These are phyloP conservation scores for Diaporthe citriasiana DNA, from an alignment of 2,329 filamentous ascomycete genomes.

Conservation along the genomic window DNA sequence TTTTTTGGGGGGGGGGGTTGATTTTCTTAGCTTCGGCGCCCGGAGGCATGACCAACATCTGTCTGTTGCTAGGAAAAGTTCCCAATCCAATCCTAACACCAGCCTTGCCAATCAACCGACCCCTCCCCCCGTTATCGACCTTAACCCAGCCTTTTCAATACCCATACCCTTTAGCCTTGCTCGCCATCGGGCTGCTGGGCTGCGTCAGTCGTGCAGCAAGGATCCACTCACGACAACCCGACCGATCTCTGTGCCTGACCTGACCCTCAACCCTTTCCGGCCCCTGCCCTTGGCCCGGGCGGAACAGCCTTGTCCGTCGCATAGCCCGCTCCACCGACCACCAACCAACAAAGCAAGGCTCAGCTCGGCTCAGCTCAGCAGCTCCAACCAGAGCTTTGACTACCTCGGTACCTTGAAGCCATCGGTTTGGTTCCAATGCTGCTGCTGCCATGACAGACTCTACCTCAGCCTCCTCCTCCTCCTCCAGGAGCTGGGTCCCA, in stretches of 20 bases:
- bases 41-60: neutral
- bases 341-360: conserved; percentile 4
- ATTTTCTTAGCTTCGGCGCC: conserved; percentile 6
- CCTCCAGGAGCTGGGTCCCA: conserved; percentile 58
- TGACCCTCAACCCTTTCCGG: neutral
- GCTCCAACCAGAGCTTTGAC: neutral
- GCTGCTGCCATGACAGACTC: conserved; percentile 37
- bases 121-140: neutral
- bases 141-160: neutral
- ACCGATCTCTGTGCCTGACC: neutral
- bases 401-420: neutral
- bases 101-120: neutral
- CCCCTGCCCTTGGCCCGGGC: neutral
- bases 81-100: neutral
- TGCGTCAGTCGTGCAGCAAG: conserved; percentile 22
- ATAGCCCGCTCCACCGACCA: conserved; percentile 1
- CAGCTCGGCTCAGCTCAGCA: neutral
- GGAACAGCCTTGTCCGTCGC: conserved; percentile 26
- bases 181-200: neutral
- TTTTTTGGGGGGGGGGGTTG: too few species aligned
- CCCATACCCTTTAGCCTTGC: neutral
- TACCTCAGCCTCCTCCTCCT: conserved; percentile 6
- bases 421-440: conserved; percentile 15
- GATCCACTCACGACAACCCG: conserved; percentile 1
- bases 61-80: neutral